Percentiles rank a stretch among this genome's conserved stretches.
These are phyloP conservation scores for Colletotrichum shisoi DNA, from an alignment of 2,329 filamentous ascomycete species.

Conservation along the genomic window DNA sequence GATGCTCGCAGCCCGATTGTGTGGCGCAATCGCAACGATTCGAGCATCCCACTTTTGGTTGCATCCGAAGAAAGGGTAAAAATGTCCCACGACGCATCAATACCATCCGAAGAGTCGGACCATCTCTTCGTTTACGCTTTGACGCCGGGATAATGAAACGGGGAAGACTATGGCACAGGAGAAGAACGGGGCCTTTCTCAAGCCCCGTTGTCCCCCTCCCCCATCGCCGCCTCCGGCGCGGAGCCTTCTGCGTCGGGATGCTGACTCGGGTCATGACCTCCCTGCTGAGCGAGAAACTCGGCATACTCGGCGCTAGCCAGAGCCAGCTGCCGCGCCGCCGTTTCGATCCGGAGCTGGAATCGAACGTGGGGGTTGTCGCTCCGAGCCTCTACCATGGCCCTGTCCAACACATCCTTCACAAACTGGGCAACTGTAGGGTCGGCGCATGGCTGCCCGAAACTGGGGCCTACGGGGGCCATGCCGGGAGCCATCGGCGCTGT, in stretches of 20 bases:
- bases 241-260: constrained; percentile 40
- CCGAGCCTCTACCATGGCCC: constrained; percentile 57
- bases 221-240: constrained; percentile 35
- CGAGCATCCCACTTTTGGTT: neutral
- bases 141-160: neutral
- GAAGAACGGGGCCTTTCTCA: constrained; percentile 12
- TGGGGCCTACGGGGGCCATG: constrained; percentile 46
- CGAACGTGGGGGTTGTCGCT: constrained; percentile 55
- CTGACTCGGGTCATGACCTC: constrained; percentile 43
- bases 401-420: constrained; percentile 55
- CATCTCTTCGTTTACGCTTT: constrained; percentile 27
- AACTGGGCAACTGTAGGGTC: constrained; percentile 35
- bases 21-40: neutral
- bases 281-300: constrained; percentile 50
- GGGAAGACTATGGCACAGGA: neutral
- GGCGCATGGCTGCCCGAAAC: constrained; percentile 32
- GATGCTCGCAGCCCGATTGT: neutral
- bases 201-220: constrained; percentile 38
- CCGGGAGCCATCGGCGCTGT: constrained; percentile 41
- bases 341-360: constrained; percentile 61
- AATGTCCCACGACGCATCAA: neutral
- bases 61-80: neutral
- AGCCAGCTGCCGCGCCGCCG: constrained; percentile 63
- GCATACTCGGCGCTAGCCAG: constrained; percentile 62
- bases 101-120: constrained; percentile 4